These are phyloP conservation scores for Beauveria varroae DNA, from an alignment of 2,329 filamentous ascomycete genomes.

Conservation along the genomic window DNA sequence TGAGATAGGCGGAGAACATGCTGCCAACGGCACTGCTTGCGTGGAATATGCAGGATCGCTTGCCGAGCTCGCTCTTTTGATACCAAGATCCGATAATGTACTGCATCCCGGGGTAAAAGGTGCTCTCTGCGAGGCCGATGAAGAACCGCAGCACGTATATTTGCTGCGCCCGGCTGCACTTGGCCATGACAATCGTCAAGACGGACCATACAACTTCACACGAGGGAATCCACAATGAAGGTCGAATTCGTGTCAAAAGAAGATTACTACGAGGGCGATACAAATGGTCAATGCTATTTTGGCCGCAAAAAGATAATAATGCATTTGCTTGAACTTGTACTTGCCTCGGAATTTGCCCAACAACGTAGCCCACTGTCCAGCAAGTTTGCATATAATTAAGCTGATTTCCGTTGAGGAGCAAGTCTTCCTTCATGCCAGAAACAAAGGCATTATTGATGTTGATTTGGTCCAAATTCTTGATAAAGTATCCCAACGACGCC, in stretches of 20 bases:
- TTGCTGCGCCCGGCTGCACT: constrained; percentile 25
- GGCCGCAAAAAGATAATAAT: not conserved
- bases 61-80: constrained; percentile 33
- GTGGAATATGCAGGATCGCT: constrained; percentile 35
- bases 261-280: constrained; percentile 20
- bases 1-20: constrained; percentile 25
- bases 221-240: constrained; percentile 33
- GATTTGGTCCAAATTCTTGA: constrained; percentile 30
- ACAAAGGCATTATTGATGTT: constrained; percentile 38
- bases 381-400: constrained; percentile 46
- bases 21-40: constrained; percentile 23
- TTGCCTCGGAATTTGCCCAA: constrained; percentile 33
- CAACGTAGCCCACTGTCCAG: constrained; percentile 54
- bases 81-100: constrained; percentile 38
- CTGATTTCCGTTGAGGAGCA: constrained; percentile 36
- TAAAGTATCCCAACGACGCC: constrained; percentile 26
- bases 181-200: constrained; percentile 29
- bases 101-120: constrained; percentile 31
- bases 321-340: not conserved
- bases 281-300: not conserved
- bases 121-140: constrained; percentile 32
- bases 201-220: constrained; percentile 27
- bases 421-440: constrained; percentile 37
- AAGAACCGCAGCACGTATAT: constrained; percentile 36
- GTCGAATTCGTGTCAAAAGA: constrained; percentile 29